These are phyloP conservation scores for Carallia pectinifolia DNA, from an alignment of 345 rosid species.

Conservation along the genomic window DNA sequence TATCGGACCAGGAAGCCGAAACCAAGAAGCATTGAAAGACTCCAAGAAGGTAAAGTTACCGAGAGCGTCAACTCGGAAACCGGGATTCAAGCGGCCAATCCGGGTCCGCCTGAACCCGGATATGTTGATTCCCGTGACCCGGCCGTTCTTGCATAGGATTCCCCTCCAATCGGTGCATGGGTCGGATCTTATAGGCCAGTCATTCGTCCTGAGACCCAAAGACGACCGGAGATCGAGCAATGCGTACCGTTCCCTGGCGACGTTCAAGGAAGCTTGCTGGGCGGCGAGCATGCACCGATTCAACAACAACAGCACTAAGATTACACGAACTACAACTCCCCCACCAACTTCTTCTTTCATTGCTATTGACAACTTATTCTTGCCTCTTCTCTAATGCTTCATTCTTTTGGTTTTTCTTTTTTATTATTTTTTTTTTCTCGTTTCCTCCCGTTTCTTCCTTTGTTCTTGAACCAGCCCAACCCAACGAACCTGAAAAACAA, in stretches of 20 bases:
- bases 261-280: slow-evolving; percentile 31
- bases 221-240: slow-evolving; percentile 30
- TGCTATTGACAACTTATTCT: neutral
- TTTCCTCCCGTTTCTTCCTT: no score
- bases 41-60: slow-evolving; percentile 23
- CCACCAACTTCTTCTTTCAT: slow-evolving; percentile 25
- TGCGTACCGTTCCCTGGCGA: slow-evolving; percentile 23
- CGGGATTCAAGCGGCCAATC: slow-evolving; percentile 15
- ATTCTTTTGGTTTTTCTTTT: no score
- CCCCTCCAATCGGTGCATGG: slow-evolving; percentile 26
- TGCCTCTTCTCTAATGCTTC: no score
- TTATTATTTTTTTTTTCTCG: no score
- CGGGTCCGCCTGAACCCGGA: slow-evolving; percentile 30
- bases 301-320: slow-evolving; percentile 26
- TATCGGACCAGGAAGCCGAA: slow-evolving; percentile 28
- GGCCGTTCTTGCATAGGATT: slow-evolving; percentile 23
- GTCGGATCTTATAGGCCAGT: slow-evolving; percentile 26
- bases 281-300: slow-evolving; percentile 26
- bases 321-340: neutral
- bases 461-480: no score
- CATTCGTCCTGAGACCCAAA: slow-evolving; percentile 23
- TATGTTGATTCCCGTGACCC: slow-evolving; percentile 22
- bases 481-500: no score
- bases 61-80: slow-evolving; percentile 24
- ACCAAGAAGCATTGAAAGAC: slow-evolving; percentile 29